Base-by-base conservation (phyloP, 768 basidiomycete species). In the Rhizopogon salebrosus region DNA sequence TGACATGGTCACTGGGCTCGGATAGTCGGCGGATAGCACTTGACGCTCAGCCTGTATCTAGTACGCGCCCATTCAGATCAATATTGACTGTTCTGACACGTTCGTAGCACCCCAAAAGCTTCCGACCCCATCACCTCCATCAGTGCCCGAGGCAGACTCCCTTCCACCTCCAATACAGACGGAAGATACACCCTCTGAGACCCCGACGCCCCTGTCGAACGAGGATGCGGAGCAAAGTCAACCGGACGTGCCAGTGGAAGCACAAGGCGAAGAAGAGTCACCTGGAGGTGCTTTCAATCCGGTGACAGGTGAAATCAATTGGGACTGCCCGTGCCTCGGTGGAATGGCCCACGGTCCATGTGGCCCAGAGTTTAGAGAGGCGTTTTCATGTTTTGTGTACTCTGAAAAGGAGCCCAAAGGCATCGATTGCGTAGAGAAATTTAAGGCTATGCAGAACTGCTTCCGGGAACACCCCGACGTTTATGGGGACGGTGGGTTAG, bases 331-430 rank as follows among this genome's bases (percentile, higher is more conserved):
- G 1, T 98, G 97, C 68, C 83, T 99, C 7, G 97, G 97, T 29
- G 97, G 97, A 46, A 98, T 99, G 97, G 95, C 95, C 9, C 79
- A 98, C 64, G 95, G 97, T 6, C 93, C 94, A 9, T 99, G 97
- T 63, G 97, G 97, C 8, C 77, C 79, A 55, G 80, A 98, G 59
- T 99, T 99, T 76, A 85, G 87, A 57, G 90, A 87, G 56, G 95
- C 97, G 1, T 99, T 99, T 72, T 92, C 92, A 34, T 99, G 97
- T 72, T 99, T 99, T 61, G 84, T 99, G 6, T 85, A 81, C 70
- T 95, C 92, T 11, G 93, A 97, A 65, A 80, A 84, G 49, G 97
- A 99, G 59, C 95, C 95, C 1, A 98, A 99, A 71, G 97, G 97
- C 3, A 88, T 98, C 51, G 89, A 99, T 62, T 99, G 97, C 58